Conservation (phyloP, 2,329 filamentous ascomycete species). For the Phialocephala sp. region DNA sequence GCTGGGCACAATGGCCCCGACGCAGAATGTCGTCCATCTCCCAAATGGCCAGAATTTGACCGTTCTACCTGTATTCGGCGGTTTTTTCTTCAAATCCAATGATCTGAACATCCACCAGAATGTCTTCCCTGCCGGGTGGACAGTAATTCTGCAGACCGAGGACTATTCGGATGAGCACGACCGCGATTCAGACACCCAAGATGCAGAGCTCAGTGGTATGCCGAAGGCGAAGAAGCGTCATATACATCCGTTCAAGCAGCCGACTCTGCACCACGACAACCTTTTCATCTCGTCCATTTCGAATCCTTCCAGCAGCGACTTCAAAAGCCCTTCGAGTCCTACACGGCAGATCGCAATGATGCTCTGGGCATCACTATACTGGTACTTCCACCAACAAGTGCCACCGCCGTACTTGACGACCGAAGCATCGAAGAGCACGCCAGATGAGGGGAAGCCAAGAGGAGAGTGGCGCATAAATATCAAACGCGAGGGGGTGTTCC, state of each 20-base stretch:
- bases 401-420: slow-evolving; percentile 70
- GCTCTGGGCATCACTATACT: slow-evolving; percentile 92
- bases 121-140: slow-evolving; percentile 87
- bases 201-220: slow-evolving; percentile 40
- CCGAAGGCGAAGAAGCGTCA: slow-evolving; percentile 45
- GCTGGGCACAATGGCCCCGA: slow-evolving; percentile 33
- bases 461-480: slow-evolving; percentile 89
- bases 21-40: slow-evolving; percentile 62
- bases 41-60: slow-evolving; percentile 87
- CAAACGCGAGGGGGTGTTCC: slow-evolving; percentile 85
- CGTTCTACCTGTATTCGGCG: slow-evolving; percentile 87
- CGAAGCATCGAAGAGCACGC: slow-evolving; percentile 67
- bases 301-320: slow-evolving; percentile 79
- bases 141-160: slow-evolving; percentile 80
- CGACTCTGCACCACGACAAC: slow-evolving; percentile 79
- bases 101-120: slow-evolving; percentile 72
- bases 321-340: slow-evolving; percentile 78
- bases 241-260: slow-evolving; percentile 71
- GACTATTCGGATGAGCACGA: slow-evolving; percentile 39
- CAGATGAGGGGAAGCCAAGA: slow-evolving; percentile 71
- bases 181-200: slow-evolving; percentile 35
- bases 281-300: slow-evolving; percentile 93
- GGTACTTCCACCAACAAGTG: slow-evolving; percentile 92
- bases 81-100: slow-evolving; percentile 85
- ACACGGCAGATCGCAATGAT: slow-evolving; percentile 95